phyloP scores from a whole-genome alignment of 2,329 filamentous ascomycete genomes.

The Fusarium acutatum region DNA sequence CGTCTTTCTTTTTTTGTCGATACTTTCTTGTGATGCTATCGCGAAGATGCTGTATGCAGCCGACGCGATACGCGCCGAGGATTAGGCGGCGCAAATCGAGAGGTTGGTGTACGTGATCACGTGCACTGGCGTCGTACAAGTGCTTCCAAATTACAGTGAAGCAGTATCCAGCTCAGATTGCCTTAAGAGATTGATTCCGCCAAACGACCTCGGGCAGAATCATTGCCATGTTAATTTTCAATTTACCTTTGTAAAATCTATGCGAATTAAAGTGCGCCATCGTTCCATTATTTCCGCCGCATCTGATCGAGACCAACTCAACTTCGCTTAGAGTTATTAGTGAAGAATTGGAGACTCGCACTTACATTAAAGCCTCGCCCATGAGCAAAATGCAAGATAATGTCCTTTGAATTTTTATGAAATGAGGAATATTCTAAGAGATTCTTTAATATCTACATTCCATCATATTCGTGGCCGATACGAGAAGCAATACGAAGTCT shows the following conservation, averaged over 20 bases:
- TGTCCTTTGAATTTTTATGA: neutral
- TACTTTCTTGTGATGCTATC: constrained; percentile 35
- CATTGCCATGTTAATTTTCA: neutral
- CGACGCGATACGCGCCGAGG: constrained; percentile 47
- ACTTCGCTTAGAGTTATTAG: neutral
- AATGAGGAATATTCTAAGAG: neutral
- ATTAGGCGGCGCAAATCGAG: constrained; percentile 47
- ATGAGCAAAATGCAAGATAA: neutral
- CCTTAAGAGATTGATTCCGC: neutral
- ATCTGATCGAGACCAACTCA: neutral
- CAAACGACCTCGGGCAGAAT: neutral
- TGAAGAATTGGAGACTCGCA: neutral
- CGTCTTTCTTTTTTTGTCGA: constrained; percentile 22
- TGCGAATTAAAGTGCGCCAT: neutral
- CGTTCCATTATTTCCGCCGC: neutral
- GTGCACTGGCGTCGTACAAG: constrained; percentile 27
- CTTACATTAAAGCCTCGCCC: neutral
- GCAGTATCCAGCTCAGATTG: neutral
- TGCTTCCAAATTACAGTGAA: neutral
- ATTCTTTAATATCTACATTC: neutral
- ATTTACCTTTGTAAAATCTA: neutral
- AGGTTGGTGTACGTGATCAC: constrained; percentile 40
- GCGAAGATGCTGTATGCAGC: constrained; percentile 39
- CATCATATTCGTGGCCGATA: neutral
- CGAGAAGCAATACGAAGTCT: neutral